These are phyloP conservation scores for Erysiphe pulchra DNA, from an alignment of 2,329 filamentous ascomycete genomes.

Conservation along the genomic window DNA sequence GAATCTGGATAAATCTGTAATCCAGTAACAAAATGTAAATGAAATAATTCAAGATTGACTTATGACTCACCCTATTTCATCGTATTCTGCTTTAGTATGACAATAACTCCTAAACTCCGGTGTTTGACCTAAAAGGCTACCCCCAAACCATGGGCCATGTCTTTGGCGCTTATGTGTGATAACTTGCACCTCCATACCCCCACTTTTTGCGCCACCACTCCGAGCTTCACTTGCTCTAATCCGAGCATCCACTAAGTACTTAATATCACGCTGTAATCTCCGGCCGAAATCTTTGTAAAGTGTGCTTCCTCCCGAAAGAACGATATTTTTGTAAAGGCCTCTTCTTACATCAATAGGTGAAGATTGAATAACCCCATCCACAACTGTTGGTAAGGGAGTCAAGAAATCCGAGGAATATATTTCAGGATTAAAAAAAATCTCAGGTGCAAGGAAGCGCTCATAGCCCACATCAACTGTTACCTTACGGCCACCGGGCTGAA, in stretches of 20 bases:
- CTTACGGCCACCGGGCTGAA: constrained; percentile 61
- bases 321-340: constrained; percentile 98
- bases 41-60: background rate
- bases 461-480: constrained; percentile 84
- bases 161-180: constrained; percentile 94
- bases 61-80: constrained; percentile 7
- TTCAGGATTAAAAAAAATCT: constrained; percentile 99
- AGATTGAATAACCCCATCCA: constrained; percentile 90
- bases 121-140: constrained; percentile 84
- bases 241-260: constrained; percentile 77
- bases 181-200: constrained; percentile 87
- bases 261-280: constrained; percentile 87
- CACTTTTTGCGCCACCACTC: constrained; percentile 71
- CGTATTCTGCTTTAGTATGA: constrained; percentile 49
- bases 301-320: constrained; percentile 86
- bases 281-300: constrained; percentile 97
- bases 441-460: constrained; percentile 89
- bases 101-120: constrained; percentile 98
- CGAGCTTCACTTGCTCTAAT: constrained; percentile 79
- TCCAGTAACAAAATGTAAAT: background rate
- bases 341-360: constrained; percentile 93
- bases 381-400: constrained; percentile 78
- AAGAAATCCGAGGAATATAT: constrained; percentile 98
- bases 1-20: background rate
- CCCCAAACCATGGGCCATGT: constrained; percentile 96